Base-by-base conservation (phyloP, 2,329 filamentous ascomycete species). In the Colletotrichum salicis region DNA sequence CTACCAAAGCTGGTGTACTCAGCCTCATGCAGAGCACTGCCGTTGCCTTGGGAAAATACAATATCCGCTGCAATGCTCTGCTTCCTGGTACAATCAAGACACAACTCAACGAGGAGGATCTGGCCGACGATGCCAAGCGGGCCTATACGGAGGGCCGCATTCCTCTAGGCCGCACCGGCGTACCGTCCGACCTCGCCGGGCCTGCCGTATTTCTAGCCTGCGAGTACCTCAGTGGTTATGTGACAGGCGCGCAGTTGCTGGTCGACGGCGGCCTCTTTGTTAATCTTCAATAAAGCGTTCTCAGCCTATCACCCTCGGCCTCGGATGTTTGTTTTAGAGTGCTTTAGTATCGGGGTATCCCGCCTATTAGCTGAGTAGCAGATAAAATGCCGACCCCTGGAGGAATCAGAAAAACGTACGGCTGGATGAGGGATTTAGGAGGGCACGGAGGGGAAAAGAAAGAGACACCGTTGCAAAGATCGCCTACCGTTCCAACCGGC, bases 181-280 rank as follows among this genome's bases (percentile, higher is more conserved):
- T 86, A 75, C 89, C 94, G 19, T 80, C 79, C n/a, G 94, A 97
- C 85, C 80, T 97, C 79, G 93, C 91, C 0, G 94, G 95, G 0
- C 94, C 94, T 2, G 94, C 94, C 5, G 91, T 97, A 35, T 97
- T 97, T 81, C 84, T 97, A 78, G 94, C 92, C 0, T 93, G 92
- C 77, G 92, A 93, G 72, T 89, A 92, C 80, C 82, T 97, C 82
- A 96, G 92, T 79, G 89, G 89, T 29, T 96, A 95, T 82, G 92
- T 96, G 71, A 96, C 91, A 71, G 94, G 94, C 0, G 92, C 94
- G 19, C 94, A 96, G 82, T 78, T 97, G 75, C 81, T 97, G 74
- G 95, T 97, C 15, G 95, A 97, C 82, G 95, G 95, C 12, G 95
- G 95, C 0, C 80, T 96, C 73, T 97, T 96, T 86, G 95, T 97